Evolutionary conservation across 2,329 filamentous ascomycete genomes (phyloP), one percentile per base, ranked within the genome.

Genomic region (Alternaria hordeiaustralica): DNA sequence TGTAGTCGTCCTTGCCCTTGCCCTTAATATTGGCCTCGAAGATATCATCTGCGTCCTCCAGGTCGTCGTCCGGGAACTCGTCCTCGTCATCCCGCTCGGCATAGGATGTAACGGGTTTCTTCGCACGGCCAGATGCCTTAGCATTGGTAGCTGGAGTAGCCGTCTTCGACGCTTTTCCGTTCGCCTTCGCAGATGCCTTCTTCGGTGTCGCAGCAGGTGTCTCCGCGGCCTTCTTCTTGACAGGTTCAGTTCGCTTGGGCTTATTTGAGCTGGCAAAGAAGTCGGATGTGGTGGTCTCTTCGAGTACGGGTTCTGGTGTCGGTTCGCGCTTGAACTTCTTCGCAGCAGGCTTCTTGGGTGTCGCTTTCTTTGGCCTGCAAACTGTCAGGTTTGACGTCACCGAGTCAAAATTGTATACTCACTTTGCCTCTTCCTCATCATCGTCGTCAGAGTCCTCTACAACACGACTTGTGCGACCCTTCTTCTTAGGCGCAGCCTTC

Each of bases 361-460:
- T 86, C 45, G 76, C 56, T 61, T 78, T 81, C 67, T 79, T 81
- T 1, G 77, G 72, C 57, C 80, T 82, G 60, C 43, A 28, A 6
- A 46, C 15, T 51, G 58, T 81, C 59, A 81, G 72, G 56, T 58
- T 28, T 33, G 61, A 55, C n/a, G 54, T 62, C 36, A 68, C 25
- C 44, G 28, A 18, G 20, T n/a, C 6, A 9, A 8, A 13, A 21
- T 11, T n/a, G 21, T 18, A 20, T 28, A 13, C 47, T 69, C 63
- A 78, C 74, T 76, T 73, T 60, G 73, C 71, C 60, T 78, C 79
- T 72, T 73, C 78, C 45, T 81, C 82, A 33, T 87, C 84, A 6
- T 92, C 90, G 28, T 78, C 92, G 60, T 94, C 92, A 13, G 79
- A 79, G 46, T 92, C 95, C 66, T 97, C 93, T 65, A 94, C 89